A percentile compares a stretch with the other conserved stretches of the same genome.
Evolutionary conservation across 306 rosid genomes (phyloP).

Genomic region (Vigna mungo): DNA sequence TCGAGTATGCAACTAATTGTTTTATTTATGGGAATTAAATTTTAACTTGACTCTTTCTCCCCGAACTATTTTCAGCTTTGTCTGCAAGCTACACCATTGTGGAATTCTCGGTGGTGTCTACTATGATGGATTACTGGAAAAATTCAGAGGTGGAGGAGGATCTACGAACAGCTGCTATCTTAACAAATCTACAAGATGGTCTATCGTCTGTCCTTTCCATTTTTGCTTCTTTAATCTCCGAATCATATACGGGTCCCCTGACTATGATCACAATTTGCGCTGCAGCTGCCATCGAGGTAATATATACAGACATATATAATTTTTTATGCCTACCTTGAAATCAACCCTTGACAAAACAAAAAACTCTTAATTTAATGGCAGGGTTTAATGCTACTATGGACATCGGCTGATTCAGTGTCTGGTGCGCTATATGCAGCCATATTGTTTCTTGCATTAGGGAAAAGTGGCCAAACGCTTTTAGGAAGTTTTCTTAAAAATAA

Average conservation of each 20-base stretch:
- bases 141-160: neutral
- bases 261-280: neutral
- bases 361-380: too few relatives aligned
- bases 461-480: neutral
- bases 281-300: neutral
- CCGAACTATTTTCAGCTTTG: neutral
- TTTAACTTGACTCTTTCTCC: neutral
- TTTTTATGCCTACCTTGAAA: too few relatives aligned
- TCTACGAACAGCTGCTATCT: neutral
- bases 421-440: neutral
- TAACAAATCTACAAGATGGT: neutral
- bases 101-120: neutral
- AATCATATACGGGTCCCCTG: neutral
- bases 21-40: neutral
- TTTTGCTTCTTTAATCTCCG: neutral
- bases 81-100: neutral
- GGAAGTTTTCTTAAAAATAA: neutral
- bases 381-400: neutral
- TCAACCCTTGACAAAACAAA: too few relatives aligned
- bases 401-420: neutral
- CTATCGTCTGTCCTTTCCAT: neutral
- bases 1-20: neutral
- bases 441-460: neutral
- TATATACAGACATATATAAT: too few relatives aligned
- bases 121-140: neutral